Evolutionary conservation across 2,329 filamentous ascomycete genomes (phyloP).

Genomic region (Pseudonectria foliicola): DNA sequence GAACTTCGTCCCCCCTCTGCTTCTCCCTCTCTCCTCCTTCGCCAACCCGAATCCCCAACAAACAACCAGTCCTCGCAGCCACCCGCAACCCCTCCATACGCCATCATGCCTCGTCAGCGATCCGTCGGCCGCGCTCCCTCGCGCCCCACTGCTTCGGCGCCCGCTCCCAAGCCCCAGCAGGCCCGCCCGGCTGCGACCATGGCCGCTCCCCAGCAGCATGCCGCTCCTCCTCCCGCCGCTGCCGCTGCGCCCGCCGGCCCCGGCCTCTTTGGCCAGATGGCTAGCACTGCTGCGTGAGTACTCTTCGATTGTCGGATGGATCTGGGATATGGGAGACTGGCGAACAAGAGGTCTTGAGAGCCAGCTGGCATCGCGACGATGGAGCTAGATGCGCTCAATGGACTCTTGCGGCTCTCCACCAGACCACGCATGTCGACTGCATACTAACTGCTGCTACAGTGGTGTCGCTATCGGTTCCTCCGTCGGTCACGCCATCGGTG

Average conservation of each 20-base stretch:
- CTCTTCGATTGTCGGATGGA: neutral
- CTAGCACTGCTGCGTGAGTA: conserved; percentile 94
- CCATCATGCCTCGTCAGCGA: conserved; percentile 70
- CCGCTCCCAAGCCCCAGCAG: conserved; percentile 53
- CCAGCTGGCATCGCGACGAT: neutral
- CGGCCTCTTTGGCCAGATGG: conserved; percentile 94
- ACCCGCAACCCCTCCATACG: conserved; percentile 21
- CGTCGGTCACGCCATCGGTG: conserved; percentile 89
- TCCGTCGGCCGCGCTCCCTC: conserved; percentile 58
- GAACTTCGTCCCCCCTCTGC: conserved; percentile 21
- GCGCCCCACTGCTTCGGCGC: conserved; percentile 58
- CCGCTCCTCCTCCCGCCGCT: conserved; percentile 40
- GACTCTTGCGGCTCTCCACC: conserved; percentile 3
- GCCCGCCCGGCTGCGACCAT: conserved; percentile 65
- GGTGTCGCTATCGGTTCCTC: conserved; percentile 95
- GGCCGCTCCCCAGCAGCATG: conserved; percentile 32
- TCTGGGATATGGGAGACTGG: neutral
- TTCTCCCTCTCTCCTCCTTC: conserved; percentile 14
- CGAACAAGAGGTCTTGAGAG: neutral
- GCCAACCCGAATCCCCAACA: conserved; percentile 3
- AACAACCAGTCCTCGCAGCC: conserved; percentile 4
- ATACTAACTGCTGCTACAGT: conserved; percentile 38
- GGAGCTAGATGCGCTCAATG: conserved; percentile 3
- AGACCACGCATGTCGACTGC: conserved; percentile 14
- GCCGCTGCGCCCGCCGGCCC: conserved; percentile 51